phyloP scores from a whole-genome alignment of 495 filamentous ascomycete genomes.

The Cercophora samala region DNA sequence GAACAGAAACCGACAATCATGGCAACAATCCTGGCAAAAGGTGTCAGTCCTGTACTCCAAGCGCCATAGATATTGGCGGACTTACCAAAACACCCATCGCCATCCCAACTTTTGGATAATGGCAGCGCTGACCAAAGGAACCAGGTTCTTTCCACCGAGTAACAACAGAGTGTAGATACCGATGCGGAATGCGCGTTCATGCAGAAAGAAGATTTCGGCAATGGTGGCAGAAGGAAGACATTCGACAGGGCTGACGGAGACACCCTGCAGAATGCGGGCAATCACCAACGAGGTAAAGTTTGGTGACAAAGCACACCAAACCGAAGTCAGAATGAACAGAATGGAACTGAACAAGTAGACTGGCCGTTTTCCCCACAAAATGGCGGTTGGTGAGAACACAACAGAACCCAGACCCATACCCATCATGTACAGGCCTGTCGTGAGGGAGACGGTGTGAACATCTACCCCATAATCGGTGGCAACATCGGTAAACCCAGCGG shows the following conservation, averaged over 20 bases:
- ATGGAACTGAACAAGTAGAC: constrained; percentile 80
- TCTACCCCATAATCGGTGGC: constrained; percentile 65
- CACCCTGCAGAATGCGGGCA: constrained; percentile 80
- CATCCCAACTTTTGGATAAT: constrained; percentile 76
- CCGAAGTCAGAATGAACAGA: constrained; percentile 68
- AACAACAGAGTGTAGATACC: constrained; percentile 93
- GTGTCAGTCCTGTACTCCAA: background rate
- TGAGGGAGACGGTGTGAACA: constrained; percentile 74
- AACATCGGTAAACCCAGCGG: constrained; percentile 85
- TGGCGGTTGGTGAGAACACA: constrained; percentile 84
- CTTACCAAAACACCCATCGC: constrained; percentile 92
- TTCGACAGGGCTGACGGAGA: constrained; percentile 89
- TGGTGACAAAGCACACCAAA: constrained; percentile 85
- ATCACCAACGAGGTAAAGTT: constrained; percentile 77
- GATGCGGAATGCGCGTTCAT: constrained; percentile 89
- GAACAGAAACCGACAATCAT: constrained; percentile 77
- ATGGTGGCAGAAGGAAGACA: constrained; percentile 92
- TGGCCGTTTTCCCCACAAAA: constrained; percentile 84
- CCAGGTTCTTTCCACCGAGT: constrained; percentile 87
- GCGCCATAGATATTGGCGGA: background rate
- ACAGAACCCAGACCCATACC: constrained; percentile 84
- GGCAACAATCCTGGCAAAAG: constrained; percentile 65
- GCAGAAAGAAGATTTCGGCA: constrained; percentile 94
- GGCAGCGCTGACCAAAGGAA: constrained; percentile 82
- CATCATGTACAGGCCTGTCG: constrained; percentile 94